These are phyloP conservation scores for Hirsutella thompsonii DNA, from an alignment of 2,329 filamentous ascomycete genomes.

Conservation along the genomic window DNA sequence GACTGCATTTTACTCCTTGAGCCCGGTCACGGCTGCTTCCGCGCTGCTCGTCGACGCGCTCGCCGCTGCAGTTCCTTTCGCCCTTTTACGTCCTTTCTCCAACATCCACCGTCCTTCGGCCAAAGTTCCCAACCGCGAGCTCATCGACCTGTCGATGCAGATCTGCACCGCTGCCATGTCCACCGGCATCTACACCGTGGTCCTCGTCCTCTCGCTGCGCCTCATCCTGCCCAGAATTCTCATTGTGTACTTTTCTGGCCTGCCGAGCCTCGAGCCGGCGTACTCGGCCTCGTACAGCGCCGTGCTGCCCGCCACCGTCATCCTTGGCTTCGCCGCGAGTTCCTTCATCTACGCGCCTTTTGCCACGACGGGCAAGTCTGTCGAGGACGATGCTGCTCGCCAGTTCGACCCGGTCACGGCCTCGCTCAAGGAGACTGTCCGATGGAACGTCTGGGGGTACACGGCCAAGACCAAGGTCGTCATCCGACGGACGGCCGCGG, in stretches of 20 bases:
- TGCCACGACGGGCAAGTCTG: conserved; percentile 36
- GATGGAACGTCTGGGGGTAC: conserved; percentile 62
- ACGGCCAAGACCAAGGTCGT: conserved; percentile 48
- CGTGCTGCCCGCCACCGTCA: conserved; percentile 43
- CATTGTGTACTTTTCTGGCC: conserved; percentile 60
- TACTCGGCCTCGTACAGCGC: conserved; percentile 49
- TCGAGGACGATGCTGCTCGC: conserved; percentile 32
- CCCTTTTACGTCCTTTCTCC: conserved; percentile 56
- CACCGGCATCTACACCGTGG: conserved; percentile 61
- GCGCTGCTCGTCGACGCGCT: conserved; percentile 56
- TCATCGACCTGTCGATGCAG: conserved; percentile 51
- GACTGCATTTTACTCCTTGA: conserved; percentile 63
- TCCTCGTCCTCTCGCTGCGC: conserved; percentile 54
- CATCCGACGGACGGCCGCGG: conserved; percentile 48
- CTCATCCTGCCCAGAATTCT: conserved; percentile 60
- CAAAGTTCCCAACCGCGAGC: conserved; percentile 46
- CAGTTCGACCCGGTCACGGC: conserved; percentile 53
- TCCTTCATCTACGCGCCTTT: conserved; percentile 67
- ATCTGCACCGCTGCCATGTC: conserved; percentile 55
- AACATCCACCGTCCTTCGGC: conserved; percentile 45
- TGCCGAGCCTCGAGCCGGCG: conserved; percentile 55
- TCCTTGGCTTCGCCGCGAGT: conserved; percentile 57
- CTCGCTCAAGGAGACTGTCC: conserved; percentile 55
- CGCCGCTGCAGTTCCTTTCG: conserved; percentile 61
- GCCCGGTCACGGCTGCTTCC: conserved; percentile 43